Evolutionary conservation across 495 filamentous ascomycete genomes (phyloP), one percentile per base, ranked within the genome.

Genomic region (Chlorociboria aeruginascens): DNA sequence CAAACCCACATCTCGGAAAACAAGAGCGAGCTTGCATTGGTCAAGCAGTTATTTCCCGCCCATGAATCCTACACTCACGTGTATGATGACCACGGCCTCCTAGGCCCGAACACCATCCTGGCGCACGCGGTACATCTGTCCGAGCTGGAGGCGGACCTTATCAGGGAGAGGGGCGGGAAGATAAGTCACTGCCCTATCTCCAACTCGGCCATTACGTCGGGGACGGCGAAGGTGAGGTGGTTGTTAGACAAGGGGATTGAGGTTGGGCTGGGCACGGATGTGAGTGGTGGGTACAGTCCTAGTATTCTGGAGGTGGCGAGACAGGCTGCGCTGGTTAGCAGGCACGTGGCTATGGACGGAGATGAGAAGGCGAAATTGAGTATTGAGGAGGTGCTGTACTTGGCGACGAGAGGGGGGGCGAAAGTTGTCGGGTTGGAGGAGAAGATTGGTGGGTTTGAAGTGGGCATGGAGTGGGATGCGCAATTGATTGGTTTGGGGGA

Each of bases 1-100:
- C 92, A 98, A 65, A 98, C 92, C 1, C 92, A 98, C 66, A 82
- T 98, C 61, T 79, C 81, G 0, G 92, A 98, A 61, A 97, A 94
- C 65, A 66, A 57, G 3, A 61, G 66, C 55, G 92, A 98, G 64
- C 58, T 86, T 40, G 66, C 61, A 3, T 74, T 94, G 0, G 89
- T 96, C 1, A 55, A 63, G 6, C 47, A 72, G 16, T 61, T 89
- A 8, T 95, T 95, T 64, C 86, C 88, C 0, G 62, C 72, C 0
- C 62, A 67, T 30, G 57, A 57, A 2, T 68, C 61, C 31, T 98
- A 98, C 62, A 71, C 89, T 7, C 66, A 64, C 32, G 88, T 95
- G 38, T 98, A 98, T 63, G 88, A 95, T 47, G 53, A 59, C 0
- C 65, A 70, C 37, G 78, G 78, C 7, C 69, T 98, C 0, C 69